Evolutionary conservation across 2,329 filamentous ascomycete species (phyloP).

Genomic region (Colletotrichum liaoningense): DNA sequence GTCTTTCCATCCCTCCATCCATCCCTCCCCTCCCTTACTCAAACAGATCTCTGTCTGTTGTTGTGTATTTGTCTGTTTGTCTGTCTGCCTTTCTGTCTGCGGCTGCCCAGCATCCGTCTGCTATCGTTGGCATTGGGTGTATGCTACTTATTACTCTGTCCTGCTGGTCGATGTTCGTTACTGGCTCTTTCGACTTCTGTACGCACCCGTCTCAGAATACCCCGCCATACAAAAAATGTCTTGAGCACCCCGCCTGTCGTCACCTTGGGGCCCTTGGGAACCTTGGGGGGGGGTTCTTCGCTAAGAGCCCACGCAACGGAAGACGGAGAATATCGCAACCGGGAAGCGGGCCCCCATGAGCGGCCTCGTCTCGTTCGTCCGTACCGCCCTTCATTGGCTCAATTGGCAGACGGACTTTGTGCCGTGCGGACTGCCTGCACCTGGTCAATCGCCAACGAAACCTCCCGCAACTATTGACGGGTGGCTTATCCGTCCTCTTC

Average conservation of each 20-base stretch:
- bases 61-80: too few relatives aligned
- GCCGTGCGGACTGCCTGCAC: background rate
- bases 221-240: slow-evolving; percentile 5
- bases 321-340: background rate
- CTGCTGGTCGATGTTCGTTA: background rate
- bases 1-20: background rate
- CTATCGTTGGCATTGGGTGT: background rate
- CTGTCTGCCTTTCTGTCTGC: background rate
- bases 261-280: background rate
- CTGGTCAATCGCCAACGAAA: slow-evolving; percentile 10
- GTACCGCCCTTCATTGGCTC: background rate
- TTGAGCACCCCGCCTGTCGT: slow-evolving; percentile 12
- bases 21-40: background rate
- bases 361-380: slow-evolving; percentile 5
- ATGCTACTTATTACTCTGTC: background rate
- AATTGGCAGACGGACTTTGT: background rate
- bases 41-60: background rate
- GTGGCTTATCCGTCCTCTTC: slow-evolving; percentile 27
- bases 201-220: background rate
- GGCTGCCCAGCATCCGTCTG: background rate
- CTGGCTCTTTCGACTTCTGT: background rate
- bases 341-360: background rate
- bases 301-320: background rate
- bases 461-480: slow-evolving; percentile 30
- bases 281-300: background rate